A percentile compares a stretch with the other conserved stretches of the same genome.
phyloP scores from a whole-genome alignment of 805 yeast species.

The Candida succiphila region DNA sequence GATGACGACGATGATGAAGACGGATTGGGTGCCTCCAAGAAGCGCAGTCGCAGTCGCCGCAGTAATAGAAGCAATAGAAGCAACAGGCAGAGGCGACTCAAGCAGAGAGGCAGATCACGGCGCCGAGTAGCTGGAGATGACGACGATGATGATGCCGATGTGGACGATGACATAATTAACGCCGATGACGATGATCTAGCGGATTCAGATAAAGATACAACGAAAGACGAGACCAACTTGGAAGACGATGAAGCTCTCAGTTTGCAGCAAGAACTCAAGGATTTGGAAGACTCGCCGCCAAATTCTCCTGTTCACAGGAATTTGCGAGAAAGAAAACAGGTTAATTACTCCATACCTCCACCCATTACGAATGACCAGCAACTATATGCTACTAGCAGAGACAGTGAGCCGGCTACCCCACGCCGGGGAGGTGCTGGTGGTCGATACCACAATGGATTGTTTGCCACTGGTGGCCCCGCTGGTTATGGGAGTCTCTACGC shows the following conservation, averaged over 20 bases:
- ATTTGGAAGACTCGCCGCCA: constrained; percentile 47
- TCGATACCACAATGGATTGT: constrained; percentile 1
- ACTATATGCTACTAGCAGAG: constrained; percentile 6
- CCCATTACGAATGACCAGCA: constrained; percentile 45
- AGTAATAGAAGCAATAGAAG: neutral
- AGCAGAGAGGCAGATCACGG: constrained; percentile 3
- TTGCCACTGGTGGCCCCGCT: constrained; percentile 8
- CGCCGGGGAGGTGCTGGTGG: constrained; percentile 4
- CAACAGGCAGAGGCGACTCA: constrained; percentile 4
- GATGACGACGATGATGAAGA: constrained; percentile 12
- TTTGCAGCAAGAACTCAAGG: constrained; percentile 56
- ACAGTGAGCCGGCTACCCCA: constrained; percentile 7
- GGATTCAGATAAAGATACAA: constrained; percentile 1
- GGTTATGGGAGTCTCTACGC: too few species aligned
- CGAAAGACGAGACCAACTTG: constrained; percentile 1
- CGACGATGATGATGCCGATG: constrained; percentile 6
- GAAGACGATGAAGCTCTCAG: constrained; percentile 21
- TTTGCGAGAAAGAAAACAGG: constrained; percentile 57
- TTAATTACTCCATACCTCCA: constrained; percentile 78
- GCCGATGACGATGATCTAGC: constrained; percentile 5
- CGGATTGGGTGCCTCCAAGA: constrained; percentile 1
- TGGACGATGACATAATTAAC: constrained; percentile 5
- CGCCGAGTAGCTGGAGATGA: constrained; percentile 2
- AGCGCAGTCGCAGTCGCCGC: neutral
- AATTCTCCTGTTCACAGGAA: constrained; percentile 38